Evolutionary conservation across 352 stramenopile genomes (phyloP).

Genomic region (Pythium grandisporangium): DNA sequence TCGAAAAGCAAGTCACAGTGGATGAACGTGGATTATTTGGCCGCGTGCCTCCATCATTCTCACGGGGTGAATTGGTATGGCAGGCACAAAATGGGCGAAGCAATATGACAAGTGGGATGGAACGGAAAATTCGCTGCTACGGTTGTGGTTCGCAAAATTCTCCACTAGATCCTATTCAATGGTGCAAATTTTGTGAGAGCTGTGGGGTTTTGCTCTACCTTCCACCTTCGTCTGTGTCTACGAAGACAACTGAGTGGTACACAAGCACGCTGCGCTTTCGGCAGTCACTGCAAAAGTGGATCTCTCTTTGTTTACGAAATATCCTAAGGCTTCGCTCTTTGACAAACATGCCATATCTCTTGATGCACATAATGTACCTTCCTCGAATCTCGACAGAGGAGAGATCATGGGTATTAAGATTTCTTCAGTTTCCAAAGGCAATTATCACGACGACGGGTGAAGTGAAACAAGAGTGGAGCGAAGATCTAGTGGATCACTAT

Average conservation of each 20-base stretch:
- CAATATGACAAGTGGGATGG: constrained; percentile 21
- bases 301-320: constrained; percentile 49
- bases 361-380: constrained; percentile 84
- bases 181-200: constrained; percentile 63
- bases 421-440: constrained; percentile 71
- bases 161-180: constrained; percentile 57
- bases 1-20: constrained; percentile 80
- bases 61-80: constrained; percentile 68
- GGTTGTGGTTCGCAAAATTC: constrained; percentile 57
- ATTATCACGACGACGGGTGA: constrained; percentile 48
- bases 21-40: constrained; percentile 56
- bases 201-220: constrained; percentile 75
- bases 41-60: constrained; percentile 67
- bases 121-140: constrained; percentile 64
- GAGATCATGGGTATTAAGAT: constrained; percentile 68
- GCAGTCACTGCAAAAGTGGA: constrained; percentile 76
- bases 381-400: constrained; percentile 72
- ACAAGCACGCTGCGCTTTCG: constrained; percentile 64
- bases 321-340: constrained; percentile 53
- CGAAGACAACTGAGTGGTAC: constrained; percentile 75
- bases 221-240: constrained; percentile 67
- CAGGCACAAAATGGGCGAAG: constrained; percentile 25
- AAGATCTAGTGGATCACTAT: constrained; percentile 80
- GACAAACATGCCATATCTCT: constrained; percentile 72
- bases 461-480: constrained; percentile 54